Conservation (phyloP, 768 basidiomycete species). For the Termitomyces sp. region DNA sequence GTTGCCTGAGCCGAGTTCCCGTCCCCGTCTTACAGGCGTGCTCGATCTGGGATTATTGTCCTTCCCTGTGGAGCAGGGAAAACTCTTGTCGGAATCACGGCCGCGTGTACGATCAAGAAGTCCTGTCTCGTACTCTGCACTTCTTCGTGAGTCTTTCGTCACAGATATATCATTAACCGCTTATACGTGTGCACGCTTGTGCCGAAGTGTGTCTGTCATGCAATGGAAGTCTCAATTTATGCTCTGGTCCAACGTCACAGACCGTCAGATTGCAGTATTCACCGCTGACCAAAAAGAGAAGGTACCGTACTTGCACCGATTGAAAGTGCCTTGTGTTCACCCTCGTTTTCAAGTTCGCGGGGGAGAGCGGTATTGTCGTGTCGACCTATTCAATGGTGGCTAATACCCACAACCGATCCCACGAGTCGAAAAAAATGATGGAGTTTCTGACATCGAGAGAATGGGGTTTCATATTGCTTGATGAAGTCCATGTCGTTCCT, state of each 20-base stretch:
- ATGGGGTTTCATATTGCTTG: conserved; percentile 97
- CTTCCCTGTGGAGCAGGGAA: conserved; percentile 98
- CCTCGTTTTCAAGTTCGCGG: conserved; percentile 67
- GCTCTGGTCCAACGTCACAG: conserved; percentile 98
- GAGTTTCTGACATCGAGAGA: conserved; percentile 97
- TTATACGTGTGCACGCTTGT: conserved; percentile 10
- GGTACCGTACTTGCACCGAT: conserved; percentile 36
- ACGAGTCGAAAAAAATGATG: conserved; percentile 99
- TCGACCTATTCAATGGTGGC: conserved; percentile 99
- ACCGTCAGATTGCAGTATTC: conserved; percentile 94
- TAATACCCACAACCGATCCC: conserved; percentile 97
- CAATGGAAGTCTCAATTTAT: conserved; percentile 99
- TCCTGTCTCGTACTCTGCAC: conserved; percentile 97
- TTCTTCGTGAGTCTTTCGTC: conserved; percentile 71
- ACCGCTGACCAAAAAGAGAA: conserved; percentile 98
- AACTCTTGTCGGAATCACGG: conserved; percentile 98
- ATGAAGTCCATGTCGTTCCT: conserved; percentile 98
- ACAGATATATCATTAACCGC: neutral
- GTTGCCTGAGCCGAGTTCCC: conserved; percentile 3
- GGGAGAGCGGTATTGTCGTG: conserved; percentile 96
- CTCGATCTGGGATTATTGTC: conserved; percentile 96
- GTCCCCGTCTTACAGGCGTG: conserved; percentile 59
- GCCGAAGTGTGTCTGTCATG: conserved; percentile 81
- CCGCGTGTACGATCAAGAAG: conserved; percentile 99
- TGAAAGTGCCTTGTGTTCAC: conserved; percentile 3